These are phyloP conservation scores for Ceratocystiopsis minuta DNA, from an alignment of 2,329 filamentous ascomycete species.

Conservation along the genomic window DNA sequence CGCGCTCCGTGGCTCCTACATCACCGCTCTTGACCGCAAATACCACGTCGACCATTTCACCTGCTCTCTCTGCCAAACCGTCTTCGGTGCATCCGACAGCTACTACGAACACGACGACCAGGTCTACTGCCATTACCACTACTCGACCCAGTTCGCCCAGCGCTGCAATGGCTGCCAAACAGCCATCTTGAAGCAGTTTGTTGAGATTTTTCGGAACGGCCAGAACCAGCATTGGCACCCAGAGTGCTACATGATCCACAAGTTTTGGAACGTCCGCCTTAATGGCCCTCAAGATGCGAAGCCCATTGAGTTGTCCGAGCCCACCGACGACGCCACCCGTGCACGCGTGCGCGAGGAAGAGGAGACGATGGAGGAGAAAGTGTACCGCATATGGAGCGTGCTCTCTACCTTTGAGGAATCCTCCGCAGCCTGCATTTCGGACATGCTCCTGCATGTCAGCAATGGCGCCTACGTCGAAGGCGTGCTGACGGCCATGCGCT, in stretches of 20 bases:
- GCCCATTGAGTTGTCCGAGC: conserved; percentile 5
- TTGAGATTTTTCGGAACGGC: conserved; percentile 94
- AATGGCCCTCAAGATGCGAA: conserved; percentile 39
- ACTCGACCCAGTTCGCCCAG: conserved; percentile 93
- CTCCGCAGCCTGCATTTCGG: conserved; percentile 92
- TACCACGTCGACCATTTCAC: conserved; percentile 99
- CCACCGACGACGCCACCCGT: conserved; percentile 43
- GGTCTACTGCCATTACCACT: conserved; percentile 97
- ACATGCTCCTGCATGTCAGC: conserved; percentile 96
- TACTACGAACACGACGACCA: conserved; percentile 96
- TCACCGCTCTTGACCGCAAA: conserved; percentile 91
- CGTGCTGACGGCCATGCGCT: conserved; percentile 83
- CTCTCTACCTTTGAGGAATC: conserved; percentile 95
- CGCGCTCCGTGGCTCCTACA: conserved; percentile 88
- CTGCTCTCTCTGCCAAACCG: conserved; percentile 86
- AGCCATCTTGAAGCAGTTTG: conserved; percentile 94
- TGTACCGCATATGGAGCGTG: conserved; percentile 96
- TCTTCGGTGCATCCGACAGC: conserved; percentile 96
- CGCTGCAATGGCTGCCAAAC: conserved; percentile 93
- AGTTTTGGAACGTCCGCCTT: conserved; percentile 96
- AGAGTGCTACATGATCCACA: conserved; percentile 99
- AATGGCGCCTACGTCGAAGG: conserved; percentile 94
- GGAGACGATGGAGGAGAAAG: conserved; percentile 92
- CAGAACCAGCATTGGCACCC: conserved; percentile 99
- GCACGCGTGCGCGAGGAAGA: conserved; percentile 67